These are phyloP conservation scores for Suillus alpinus DNA, from an alignment of 768 basidiomycete species.

Conservation along the genomic window DNA sequence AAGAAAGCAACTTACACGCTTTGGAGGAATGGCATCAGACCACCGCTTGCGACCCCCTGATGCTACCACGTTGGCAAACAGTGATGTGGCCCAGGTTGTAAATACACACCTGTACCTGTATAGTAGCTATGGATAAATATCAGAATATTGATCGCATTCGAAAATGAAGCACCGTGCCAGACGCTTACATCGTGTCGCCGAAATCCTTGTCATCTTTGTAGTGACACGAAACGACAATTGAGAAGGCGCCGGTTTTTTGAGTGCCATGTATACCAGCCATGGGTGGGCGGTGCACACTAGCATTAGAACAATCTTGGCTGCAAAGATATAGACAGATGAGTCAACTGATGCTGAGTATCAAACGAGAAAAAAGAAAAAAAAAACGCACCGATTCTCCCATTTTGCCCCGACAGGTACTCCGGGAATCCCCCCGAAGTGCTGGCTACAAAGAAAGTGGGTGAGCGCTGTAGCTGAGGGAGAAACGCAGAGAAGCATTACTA, in stretches of 20 bases:
- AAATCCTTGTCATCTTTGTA: constrained; percentile 25
- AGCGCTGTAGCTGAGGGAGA: not conserved
- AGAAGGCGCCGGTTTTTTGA: constrained; percentile 8
- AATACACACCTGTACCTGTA: constrained; percentile 18
- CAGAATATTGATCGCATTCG: not conserved
- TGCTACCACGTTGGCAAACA: not conserved
- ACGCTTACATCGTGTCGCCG: constrained; percentile 24
- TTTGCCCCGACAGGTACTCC: constrained; percentile 18
- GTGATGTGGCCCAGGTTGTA: not conserved
- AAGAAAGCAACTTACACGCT: constrained; percentile 17
- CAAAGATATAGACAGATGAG: not conserved
- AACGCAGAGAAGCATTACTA: constrained; percentile 2
- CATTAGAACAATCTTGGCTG: constrained; percentile 9
- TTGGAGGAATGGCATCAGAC: constrained; percentile 10
- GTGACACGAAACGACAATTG: constrained; percentile 17
- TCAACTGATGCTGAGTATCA: not conserved
- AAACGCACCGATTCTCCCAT: constrained; percentile 19
- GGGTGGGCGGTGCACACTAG: constrained; percentile 16
- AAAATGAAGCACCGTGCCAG: not conserved
- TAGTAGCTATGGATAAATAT: constrained; percentile 20
- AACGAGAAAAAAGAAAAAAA: too few species aligned
- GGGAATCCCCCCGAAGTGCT: constrained; percentile 24
- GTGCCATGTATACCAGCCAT: constrained; percentile 23
- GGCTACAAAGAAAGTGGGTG: constrained; percentile 9
- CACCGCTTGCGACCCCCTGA: constrained; percentile 18